These are phyloP conservation scores for Aspergillus fijiensis DNA, from an alignment of 2,329 filamentous ascomycete genomes.

Conservation along the genomic window DNA sequence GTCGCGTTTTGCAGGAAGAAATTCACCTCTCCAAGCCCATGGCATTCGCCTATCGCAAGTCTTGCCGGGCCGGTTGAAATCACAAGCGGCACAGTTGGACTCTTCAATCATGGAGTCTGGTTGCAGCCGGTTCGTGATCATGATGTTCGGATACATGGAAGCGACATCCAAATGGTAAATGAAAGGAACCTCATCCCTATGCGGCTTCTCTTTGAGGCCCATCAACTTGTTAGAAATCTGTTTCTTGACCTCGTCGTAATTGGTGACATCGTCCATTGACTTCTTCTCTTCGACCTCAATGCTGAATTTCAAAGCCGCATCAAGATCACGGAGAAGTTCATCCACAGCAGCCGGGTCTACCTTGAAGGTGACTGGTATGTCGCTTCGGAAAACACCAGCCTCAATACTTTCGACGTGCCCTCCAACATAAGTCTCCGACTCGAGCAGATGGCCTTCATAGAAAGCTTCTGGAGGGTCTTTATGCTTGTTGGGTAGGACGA, in stretches of 20 bases:
- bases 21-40: slow-evolving; percentile 98
- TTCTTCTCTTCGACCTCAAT: slow-evolving; percentile 83
- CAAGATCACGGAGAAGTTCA: slow-evolving; percentile 80
- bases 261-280: slow-evolving; percentile 72
- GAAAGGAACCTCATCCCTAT: slow-evolving; percentile 78
- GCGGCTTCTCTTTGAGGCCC: slow-evolving; percentile 76
- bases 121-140: slow-evolving; percentile 97
- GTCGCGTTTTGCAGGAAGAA: slow-evolving; percentile 89
- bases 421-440: slow-evolving; percentile 97
- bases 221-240: slow-evolving; percentile 73
- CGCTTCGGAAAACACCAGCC: slow-evolving; percentile 91
- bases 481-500: slow-evolving; percentile 95
- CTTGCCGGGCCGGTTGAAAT: slow-evolving; percentile 96
- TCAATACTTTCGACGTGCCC: slow-evolving; percentile 99
- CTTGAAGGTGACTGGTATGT: slow-evolving; percentile 91
- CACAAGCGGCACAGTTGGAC: slow-evolving; percentile 92
- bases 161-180: slow-evolving; percentile 99
- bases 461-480: slow-evolving; percentile 87
- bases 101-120: slow-evolving; percentile 99
- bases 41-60: slow-evolving; percentile 92
- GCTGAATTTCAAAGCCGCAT: slow-evolving; percentile 85
- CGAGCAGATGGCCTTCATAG: slow-evolving; percentile 92
- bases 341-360: slow-evolving; percentile 88
- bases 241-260: slow-evolving; percentile 79
- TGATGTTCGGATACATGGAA: slow-evolving; percentile 99